These are phyloP conservation scores for Zoysia matrella DNA, from an alignment of 202 grass and related monocot genomes.

Conservation along the genomic window DNA sequence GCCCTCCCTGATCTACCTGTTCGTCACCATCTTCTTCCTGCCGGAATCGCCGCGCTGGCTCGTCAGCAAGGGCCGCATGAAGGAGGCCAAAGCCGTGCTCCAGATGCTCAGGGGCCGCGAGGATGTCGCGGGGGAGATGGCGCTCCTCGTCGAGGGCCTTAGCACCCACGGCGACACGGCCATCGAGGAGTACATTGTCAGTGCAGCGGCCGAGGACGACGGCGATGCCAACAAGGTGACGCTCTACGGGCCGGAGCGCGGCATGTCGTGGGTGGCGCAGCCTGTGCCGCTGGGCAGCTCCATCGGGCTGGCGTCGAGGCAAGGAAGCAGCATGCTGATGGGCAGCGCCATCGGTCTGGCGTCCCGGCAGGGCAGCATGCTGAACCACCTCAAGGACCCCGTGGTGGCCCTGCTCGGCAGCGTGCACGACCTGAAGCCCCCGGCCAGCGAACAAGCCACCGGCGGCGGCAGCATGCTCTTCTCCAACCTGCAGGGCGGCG, in stretches of 20 bases:
- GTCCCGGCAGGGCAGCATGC: conserved; percentile 73
- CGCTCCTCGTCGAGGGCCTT: conserved; percentile 77
- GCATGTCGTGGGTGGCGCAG: conserved; percentile 66
- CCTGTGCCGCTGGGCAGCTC: conserved; percentile 37
- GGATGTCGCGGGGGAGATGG: conserved; percentile 81
- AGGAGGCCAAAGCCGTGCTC: conserved; percentile 67
- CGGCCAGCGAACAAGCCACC: not conserved
- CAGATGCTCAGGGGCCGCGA: conserved; percentile 66
- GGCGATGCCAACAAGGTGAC: conserved; percentile 23
- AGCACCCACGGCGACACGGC: conserved; percentile 50
- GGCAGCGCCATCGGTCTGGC: conserved; percentile 48
- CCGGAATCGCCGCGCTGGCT: conserved; percentile 89
- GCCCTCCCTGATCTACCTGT: conserved; percentile 58
- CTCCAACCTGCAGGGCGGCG: conserved; percentile 46
- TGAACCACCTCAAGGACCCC: conserved; percentile 73
- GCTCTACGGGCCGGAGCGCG: conserved; percentile 56
- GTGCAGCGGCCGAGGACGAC: not conserved
- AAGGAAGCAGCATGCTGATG: conserved; percentile 50
- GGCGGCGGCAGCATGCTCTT: conserved; percentile 49
- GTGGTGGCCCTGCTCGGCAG: conserved; percentile 70
- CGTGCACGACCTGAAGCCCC: conserved; percentile 57
- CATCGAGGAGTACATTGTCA: conserved; percentile 87
- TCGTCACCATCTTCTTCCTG: conserved; percentile 54
- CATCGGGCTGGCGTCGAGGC: too few relatives aligned
- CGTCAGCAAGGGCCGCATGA: conserved; percentile 81